Evolutionary conservation across 192 early-diverging fungal species (phyloP).

Genomic region (Gigaspora rosea): DNA sequence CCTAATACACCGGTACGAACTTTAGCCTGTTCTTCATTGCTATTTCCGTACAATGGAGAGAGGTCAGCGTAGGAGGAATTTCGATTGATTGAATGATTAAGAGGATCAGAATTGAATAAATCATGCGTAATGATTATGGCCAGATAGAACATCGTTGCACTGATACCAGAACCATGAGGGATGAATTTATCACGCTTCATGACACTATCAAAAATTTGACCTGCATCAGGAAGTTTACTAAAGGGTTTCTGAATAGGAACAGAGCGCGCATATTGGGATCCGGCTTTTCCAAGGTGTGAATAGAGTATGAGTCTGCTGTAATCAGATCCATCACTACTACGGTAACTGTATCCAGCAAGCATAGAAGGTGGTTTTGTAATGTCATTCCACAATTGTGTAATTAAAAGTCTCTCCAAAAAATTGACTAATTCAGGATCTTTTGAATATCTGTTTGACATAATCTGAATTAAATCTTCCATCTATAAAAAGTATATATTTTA

Average conservation of each 20-base stretch:
- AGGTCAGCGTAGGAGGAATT: constrained; percentile 48
- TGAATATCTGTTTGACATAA: too few species aligned
- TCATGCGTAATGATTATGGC: constrained; percentile 52
- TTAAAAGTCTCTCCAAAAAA: neutral
- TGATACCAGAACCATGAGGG: constrained; percentile 41
- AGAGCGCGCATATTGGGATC: neutral
- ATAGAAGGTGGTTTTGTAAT: neutral
- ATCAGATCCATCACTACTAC: neutral
- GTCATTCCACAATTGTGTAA: neutral
- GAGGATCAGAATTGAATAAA: constrained; percentile 42
- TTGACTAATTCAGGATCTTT: too few species aligned
- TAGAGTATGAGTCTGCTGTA: neutral
- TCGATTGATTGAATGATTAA: constrained; percentile 41
- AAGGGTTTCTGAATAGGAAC: neutral
- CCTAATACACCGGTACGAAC: too few species aligned
- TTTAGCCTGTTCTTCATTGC: neutral
- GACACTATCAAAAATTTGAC: neutral
- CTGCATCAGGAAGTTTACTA: neutral
- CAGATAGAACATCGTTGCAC: constrained; percentile 43
- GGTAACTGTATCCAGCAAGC: neutral
- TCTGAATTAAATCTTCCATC: too few species aligned
- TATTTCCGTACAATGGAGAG: constrained; percentile 46
- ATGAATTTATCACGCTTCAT: neutral
- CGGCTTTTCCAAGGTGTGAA: neutral
- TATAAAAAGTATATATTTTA: too few species aligned